phyloP scores from a whole-genome alignment of 352 stramenopile species.

The Pilasporangium apinafurcum region DNA sequence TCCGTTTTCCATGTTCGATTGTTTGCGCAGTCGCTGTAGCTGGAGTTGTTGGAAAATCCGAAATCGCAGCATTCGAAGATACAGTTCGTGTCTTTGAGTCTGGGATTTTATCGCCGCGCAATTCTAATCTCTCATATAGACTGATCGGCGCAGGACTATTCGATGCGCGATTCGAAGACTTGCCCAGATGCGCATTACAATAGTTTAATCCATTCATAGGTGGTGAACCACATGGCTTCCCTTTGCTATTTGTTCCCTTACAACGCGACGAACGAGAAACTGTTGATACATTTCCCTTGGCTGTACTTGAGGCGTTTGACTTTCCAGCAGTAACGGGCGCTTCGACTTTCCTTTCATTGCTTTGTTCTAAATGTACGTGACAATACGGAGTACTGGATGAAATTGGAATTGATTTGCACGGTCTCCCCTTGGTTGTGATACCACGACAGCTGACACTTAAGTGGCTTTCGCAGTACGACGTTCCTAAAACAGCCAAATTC shows the following conservation, averaged over 20 bases:
- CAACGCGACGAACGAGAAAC: neutral
- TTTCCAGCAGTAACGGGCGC: conserved; percentile 1
- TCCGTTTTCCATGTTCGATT: too few relatives aligned
- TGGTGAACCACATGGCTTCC: conserved; percentile 29
- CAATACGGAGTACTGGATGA: conserved; percentile 26
- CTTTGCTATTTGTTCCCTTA: conserved; percentile 29
- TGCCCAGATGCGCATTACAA: conserved; percentile 27
- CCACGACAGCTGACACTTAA: conserved; percentile 6
- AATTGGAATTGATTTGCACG: conserved; percentile 26
- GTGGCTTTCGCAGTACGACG: conserved; percentile 41
- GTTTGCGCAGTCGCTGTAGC: too few relatives aligned
- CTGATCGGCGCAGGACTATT: too few relatives aligned
- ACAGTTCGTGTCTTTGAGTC: too few relatives aligned
- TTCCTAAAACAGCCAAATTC: conserved; percentile 18
- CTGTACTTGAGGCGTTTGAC: neutral
- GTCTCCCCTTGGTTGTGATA: conserved; percentile 16
- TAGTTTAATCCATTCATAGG: conserved; percentile 17
- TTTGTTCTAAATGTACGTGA: conserved; percentile 12
- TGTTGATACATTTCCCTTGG: too few relatives aligned
- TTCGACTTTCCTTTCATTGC: conserved; percentile 3
- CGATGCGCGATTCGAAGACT: neutral
- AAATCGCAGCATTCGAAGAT: too few relatives aligned
- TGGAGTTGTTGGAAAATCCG: too few relatives aligned
- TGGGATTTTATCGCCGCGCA: too few relatives aligned
- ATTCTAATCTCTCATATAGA: too few relatives aligned